phyloP scores from a whole-genome alignment of 164 flowering plant genomes.

The Paratinospora sagittata region DNA sequence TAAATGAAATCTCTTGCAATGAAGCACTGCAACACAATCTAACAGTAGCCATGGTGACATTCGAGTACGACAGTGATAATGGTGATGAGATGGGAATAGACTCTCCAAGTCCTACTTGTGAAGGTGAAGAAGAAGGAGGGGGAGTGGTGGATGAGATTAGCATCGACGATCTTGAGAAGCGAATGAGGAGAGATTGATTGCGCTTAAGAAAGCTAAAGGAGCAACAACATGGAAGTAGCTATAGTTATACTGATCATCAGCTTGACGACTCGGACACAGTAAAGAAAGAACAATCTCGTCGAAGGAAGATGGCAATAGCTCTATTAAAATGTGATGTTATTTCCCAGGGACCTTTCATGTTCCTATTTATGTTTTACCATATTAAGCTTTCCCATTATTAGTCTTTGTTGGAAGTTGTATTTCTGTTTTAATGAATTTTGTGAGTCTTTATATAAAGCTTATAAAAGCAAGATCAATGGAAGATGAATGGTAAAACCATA shows the following conservation, averaged over 20 bases:
- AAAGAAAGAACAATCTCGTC: conserved; percentile 11
- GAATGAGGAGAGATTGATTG: conserved; percentile 12
- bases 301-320: conserved; percentile 16
- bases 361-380: too few species aligned
- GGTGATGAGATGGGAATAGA: background rate
- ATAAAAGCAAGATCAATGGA: too few species aligned
- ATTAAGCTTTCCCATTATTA: too few species aligned
- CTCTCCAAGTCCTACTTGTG: background rate
- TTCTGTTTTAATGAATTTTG: too few species aligned
- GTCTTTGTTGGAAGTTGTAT: too few species aligned
- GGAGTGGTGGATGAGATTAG: conserved; percentile 2
- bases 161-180: conserved; percentile 8
- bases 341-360: too few species aligned
- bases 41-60: background rate
- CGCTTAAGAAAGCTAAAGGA: conserved; percentile 5
- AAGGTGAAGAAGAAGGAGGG: background rate
- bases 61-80: background rate
- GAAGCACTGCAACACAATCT: background rate
- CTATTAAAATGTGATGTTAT: too few species aligned
- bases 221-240: background rate
- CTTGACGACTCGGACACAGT: background rate
- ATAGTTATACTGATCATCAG: background rate
- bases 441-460: too few species aligned
- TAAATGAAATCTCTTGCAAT: background rate
- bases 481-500: too few species aligned